phyloP scores from a whole-genome alignment of 106 monocot species.

The Chionographis japonica region DNA sequence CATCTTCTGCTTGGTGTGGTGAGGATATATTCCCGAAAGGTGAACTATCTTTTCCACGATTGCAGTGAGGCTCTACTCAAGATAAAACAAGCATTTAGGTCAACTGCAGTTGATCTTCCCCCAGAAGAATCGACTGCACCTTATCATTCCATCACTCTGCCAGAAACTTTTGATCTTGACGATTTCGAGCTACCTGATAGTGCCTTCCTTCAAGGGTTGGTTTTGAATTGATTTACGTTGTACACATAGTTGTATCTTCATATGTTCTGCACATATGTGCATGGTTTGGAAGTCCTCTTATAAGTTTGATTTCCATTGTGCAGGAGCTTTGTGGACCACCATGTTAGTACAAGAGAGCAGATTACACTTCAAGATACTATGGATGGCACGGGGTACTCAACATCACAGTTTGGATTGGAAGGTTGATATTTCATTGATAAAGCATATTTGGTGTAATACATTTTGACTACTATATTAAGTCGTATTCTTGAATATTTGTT shows the following conservation, averaged over 20 bases:
- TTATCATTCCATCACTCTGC: conserved; percentile 97
- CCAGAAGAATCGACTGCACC: conserved; percentile 99
- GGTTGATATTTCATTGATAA: conserved; percentile 36
- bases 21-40: conserved; percentile 97
- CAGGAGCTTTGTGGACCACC: conserved; percentile 93
- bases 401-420: conserved; percentile 88
- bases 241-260: not conserved
- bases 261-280: not conserved
- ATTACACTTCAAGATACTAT: conserved; percentile 94
- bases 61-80: conserved; percentile 97
- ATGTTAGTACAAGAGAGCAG: conserved; percentile 97
- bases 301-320: conserved; percentile 6
- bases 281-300: not conserved
- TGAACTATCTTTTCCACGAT: conserved; percentile 99
- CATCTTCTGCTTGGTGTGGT: conserved; percentile 99
- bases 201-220: conserved; percentile 61
- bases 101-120: conserved; percentile 94
- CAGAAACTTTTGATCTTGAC: conserved; percentile 99
- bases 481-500: conserved; percentile 6
- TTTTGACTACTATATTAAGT: not conserved
- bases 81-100: conserved; percentile 98
- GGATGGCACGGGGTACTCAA: conserved; percentile 53
- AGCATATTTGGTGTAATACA: not conserved
- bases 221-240: conserved; percentile 6
- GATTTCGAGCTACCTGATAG: conserved; percentile 96